Evolutionary conservation across 306 rosid species (phyloP).

Genomic region (Ormosia semicastrata): DNA sequence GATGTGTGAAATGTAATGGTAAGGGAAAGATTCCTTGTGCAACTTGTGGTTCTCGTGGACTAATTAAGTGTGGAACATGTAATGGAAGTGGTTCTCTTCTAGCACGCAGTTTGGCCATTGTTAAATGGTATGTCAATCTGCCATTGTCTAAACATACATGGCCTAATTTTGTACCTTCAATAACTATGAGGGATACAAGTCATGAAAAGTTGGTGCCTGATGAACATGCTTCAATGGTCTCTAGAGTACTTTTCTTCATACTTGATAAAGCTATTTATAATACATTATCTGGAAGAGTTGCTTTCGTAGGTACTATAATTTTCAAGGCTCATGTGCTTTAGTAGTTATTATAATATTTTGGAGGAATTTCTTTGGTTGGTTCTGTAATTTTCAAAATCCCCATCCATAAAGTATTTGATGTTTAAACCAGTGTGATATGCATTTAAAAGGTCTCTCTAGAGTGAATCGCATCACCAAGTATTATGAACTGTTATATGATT

Average conservation of each 20-base stretch:
- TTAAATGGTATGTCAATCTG: constrained; percentile 69
- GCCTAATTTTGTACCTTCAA: not conserved
- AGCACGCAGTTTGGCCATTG: constrained; percentile 54
- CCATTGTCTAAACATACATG: not conserved
- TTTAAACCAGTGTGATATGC: not conserved
- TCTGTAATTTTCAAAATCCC: not conserved
- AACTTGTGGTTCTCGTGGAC: constrained; percentile 83
- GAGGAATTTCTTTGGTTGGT: not conserved
- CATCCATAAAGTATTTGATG: not conserved
- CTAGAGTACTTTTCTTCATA: not conserved
- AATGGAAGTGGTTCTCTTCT: constrained; percentile 76
- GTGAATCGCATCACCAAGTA: not conserved
- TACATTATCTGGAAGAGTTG: constrained; percentile 3
- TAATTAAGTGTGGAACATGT: constrained; percentile 67
- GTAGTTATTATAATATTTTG: not conserved
- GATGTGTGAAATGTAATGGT: constrained; percentile 85
- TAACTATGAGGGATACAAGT: not conserved
- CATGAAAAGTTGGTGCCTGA: not conserved
- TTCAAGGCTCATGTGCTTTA: not conserved
- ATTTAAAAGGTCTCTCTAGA: not conserved
- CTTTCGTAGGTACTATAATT: not conserved
- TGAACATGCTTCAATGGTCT: not conserved
- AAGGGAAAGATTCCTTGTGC: constrained; percentile 81
- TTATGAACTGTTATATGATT: not conserved
- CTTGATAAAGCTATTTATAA: not conserved